phyloP scores from a whole-genome alignment of 768 basidiomycete genomes.

The Rhizopogon sp. region DNA sequence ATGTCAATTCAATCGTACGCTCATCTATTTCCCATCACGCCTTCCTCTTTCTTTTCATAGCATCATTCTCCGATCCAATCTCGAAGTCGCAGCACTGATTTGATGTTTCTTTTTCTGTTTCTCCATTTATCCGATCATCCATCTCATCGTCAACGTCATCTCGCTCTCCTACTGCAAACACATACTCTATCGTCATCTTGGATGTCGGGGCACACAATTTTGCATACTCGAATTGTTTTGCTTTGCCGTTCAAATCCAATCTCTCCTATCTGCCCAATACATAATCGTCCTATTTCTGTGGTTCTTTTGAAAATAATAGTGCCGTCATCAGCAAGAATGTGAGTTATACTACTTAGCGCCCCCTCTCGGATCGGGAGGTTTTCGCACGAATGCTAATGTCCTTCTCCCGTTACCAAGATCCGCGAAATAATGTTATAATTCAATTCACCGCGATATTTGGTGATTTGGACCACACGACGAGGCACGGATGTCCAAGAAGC shows the following conservation, averaged over 20 bases:
- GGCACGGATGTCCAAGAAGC: neutral
- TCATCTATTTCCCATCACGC: slow-evolving; percentile 19
- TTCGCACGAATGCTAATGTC: slow-evolving; percentile 3
- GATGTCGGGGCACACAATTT: neutral
- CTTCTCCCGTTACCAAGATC: slow-evolving; percentile 31
- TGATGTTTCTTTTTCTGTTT: slow-evolving; percentile 20
- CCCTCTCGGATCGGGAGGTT: neutral
- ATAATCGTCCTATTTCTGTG: slow-evolving; percentile 13
- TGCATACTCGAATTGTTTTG: slow-evolving; percentile 1
- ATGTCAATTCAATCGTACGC: slow-evolving; percentile 19
- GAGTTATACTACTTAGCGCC: slow-evolving; percentile 27
- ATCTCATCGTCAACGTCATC: slow-evolving; percentile 4
- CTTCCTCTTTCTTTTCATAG: slow-evolving; percentile 18
- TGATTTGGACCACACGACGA: neutral
- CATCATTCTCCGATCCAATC: slow-evolving; percentile 34
- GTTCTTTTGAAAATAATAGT: slow-evolving; percentile 28
- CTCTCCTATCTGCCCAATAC: slow-evolving; percentile 11
- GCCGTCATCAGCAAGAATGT: slow-evolving; percentile 69
- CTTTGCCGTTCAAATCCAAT: neutral
- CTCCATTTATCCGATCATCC: slow-evolving; percentile 6
- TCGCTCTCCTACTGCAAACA: slow-evolving; percentile 5
- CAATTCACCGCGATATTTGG: neutral
- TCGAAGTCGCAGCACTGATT: slow-evolving; percentile 28
- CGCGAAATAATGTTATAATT: slow-evolving; percentile 45
- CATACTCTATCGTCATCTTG: slow-evolving; percentile 5